These are phyloP conservation scores for Leccinum subgranulosum DNA, from an alignment of 768 basidiomycete species.

Conservation along the genomic window DNA sequence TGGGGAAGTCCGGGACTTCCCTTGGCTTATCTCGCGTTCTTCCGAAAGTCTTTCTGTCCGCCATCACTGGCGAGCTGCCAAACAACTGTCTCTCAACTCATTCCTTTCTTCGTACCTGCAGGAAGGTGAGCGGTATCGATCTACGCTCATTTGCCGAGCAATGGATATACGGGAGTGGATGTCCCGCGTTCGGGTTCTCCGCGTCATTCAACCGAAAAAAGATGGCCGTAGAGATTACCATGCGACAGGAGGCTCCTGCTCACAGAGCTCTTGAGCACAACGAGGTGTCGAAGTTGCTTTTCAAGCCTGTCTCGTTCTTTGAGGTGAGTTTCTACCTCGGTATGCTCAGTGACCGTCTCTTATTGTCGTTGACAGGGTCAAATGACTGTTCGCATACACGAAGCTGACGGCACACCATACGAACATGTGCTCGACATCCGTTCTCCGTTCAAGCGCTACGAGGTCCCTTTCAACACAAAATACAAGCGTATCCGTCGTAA, in stretches of 20 bases:
- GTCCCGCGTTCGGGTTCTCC: constrained; percentile 85
- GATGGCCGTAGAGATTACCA: constrained; percentile 95
- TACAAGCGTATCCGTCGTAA: constrained; percentile 95
- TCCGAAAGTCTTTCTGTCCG: constrained; percentile 92
- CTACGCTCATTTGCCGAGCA: constrained; percentile 92
- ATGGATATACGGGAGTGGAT: constrained; percentile 98
- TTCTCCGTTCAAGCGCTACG: constrained; percentile 85
- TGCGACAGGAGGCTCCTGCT: constrained; percentile 87
- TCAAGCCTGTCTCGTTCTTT: constrained; percentile 88
- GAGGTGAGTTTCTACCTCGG: constrained; percentile 51
- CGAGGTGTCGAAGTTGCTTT: constrained; percentile 59
- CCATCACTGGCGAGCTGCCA: constrained; percentile 85
- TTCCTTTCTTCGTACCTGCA: constrained; percentile 84
- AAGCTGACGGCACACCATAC: constrained; percentile 98
- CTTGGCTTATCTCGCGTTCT: constrained; percentile 92
- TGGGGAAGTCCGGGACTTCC: constrained; percentile 94
- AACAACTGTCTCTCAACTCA: constrained; percentile 88
- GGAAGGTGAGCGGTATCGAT: constrained; percentile 92
- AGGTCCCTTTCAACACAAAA: constrained; percentile 98
- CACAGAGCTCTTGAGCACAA: constrained; percentile 61
- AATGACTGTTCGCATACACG: constrained; percentile 98
- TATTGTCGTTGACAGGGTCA: constrained; percentile 58
- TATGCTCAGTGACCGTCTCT: neutral
- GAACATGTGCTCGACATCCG: constrained; percentile 96
- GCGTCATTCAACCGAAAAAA: constrained; percentile 96